These are phyloP conservation scores for Parastagonospora nodorum DNA, from an alignment of 2,329 filamentous ascomycete species.

Conservation along the genomic window DNA sequence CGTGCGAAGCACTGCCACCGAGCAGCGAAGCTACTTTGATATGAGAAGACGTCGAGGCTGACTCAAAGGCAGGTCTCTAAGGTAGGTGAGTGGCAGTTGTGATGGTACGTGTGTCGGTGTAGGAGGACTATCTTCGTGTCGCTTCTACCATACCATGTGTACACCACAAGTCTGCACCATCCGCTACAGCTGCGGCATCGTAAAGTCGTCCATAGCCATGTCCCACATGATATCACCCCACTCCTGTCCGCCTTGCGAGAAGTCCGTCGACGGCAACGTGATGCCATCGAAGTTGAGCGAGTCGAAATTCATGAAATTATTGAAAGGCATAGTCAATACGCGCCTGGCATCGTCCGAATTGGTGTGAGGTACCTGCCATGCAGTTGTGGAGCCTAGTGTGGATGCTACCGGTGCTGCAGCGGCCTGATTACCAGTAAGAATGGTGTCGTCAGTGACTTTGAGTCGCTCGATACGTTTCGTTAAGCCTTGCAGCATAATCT, in stretches of 20 bases:
- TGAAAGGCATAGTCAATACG: conserved; percentile 10
- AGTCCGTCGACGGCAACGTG: conserved; percentile 2
- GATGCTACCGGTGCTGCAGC: not conserved
- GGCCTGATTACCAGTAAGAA: too few relatives aligned
- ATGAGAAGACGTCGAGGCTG: too few relatives aligned
- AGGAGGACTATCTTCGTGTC: too few relatives aligned
- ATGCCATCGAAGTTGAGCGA: conserved; percentile 24
- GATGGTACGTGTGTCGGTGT: too few relatives aligned
- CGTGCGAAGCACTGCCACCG: too few relatives aligned
- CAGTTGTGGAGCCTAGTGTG: not conserved
- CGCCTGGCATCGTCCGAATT: not conserved
- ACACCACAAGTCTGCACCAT: too few relatives aligned
- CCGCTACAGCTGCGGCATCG: conserved; percentile 5
- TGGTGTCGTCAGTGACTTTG: not conserved
- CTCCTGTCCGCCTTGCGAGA: conserved; percentile 1
- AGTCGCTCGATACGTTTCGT: conserved; percentile 20
- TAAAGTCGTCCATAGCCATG: conserved; percentile 28
- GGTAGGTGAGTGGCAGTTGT: too few relatives aligned
- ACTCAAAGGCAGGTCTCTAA: too few relatives aligned
- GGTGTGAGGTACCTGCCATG: not conserved
- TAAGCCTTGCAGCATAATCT: conserved; percentile 18
- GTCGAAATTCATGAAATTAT: conserved; percentile 16
- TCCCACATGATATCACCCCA: conserved; percentile 27
- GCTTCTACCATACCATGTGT: not conserved
- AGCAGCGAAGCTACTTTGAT: too few relatives aligned